Evolutionary conservation across 2,329 filamentous ascomycete species (phyloP), one percentile per base, ranked within the genome.

Genomic region (Alternaria brassicae): DNA sequence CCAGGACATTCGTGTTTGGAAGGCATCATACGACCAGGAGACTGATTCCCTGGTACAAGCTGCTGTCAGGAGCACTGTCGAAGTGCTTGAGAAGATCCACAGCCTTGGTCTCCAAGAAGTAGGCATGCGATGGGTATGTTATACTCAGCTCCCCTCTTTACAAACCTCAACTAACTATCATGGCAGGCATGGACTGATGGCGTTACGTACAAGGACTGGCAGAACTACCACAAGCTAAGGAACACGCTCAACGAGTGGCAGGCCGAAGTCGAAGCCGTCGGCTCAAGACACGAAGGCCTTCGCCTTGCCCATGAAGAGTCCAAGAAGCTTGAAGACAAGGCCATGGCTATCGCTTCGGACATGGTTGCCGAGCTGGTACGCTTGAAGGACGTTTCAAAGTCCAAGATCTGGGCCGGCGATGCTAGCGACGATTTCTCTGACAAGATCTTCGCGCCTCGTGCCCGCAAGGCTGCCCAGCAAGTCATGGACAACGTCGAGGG

Each of bases 131-230:
- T 99, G 95, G 93, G 56, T 59, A 59, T 40, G 56, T 41, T 28
- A 19, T 27, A 19, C 28, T 19, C 6, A 19, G 8, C 23, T 13
- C 8, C 9, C 28, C 8, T 30, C 10, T 21, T 17, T 6, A n/a
- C 19, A 34, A 34, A 9, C 34, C 8, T 19, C 30, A 39, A 39
- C 56, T 59, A 47, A 59, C 45, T n/a, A 19, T 19, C 9, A 32
- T 21, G n/a, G 7, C 34, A 59, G 56, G 93, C 94, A 12, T 96
- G 92, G 89, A 95, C 93, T 81, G 93, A 98, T 58, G 92, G 92
- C 30, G 87, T 99, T 61, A 96, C 94, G 1, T 97, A 99, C 83
- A 93, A 96, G 77, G 93, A 99, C 77, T 99, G 95, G 95, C 88
- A 90, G 60, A 95, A 94, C 76, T 99, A 97, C 74, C 93, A 98